A percentile compares a stretch with the other conserved stretches of the same genome.
These are phyloP conservation scores for Cyclotella sp. DNA, from an alignment of 108 stramenopile genomes.

Conservation along the genomic window DNA sequence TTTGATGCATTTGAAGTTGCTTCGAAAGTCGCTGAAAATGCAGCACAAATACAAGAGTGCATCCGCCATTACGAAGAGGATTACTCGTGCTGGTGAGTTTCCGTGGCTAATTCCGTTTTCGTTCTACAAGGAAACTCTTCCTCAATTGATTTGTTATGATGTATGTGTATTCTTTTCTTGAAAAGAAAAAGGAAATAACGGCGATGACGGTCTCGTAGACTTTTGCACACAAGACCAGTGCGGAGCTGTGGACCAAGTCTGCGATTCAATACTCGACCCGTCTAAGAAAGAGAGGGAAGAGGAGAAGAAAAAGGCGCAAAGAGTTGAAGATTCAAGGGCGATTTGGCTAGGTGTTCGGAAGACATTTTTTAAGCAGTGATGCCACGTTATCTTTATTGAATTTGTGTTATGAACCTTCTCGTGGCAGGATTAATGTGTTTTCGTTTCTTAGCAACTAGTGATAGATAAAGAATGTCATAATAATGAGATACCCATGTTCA, in stretches of 20 bases:
- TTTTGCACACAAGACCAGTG: constrained; percentile 35
- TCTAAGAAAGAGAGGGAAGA: constrained; percentile 30
- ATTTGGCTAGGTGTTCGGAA: constrained; percentile 30
- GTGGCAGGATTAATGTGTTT: too few species aligned
- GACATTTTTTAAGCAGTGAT: constrained; percentile 15
- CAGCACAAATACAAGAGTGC: constrained; percentile 47
- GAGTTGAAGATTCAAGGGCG: constrained; percentile 35
- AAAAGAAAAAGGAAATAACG: constrained; percentile 4
- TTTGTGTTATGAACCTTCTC: not conserved
- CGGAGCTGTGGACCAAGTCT: constrained; percentile 26
- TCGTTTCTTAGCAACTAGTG: too few species aligned
- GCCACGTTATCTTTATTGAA: too few species aligned
- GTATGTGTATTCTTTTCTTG: not conserved
- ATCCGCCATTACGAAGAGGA: constrained; percentile 13
- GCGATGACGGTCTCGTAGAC: constrained; percentile 14
- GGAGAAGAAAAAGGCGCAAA: constrained; percentile 27
- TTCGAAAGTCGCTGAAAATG: constrained; percentile 29
- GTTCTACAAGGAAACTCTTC: too few species aligned
- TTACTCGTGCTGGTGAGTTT: constrained; percentile 14
- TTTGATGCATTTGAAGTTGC: constrained; percentile 27
- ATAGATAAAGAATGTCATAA: too few species aligned
- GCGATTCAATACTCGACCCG: constrained; percentile 40
- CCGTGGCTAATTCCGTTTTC: not conserved
- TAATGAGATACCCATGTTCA: too few species aligned
- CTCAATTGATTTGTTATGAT: not conserved